phyloP scores from a whole-genome alignment of 768 basidiomycete species.

The Exsudoporus frostii region DNA sequence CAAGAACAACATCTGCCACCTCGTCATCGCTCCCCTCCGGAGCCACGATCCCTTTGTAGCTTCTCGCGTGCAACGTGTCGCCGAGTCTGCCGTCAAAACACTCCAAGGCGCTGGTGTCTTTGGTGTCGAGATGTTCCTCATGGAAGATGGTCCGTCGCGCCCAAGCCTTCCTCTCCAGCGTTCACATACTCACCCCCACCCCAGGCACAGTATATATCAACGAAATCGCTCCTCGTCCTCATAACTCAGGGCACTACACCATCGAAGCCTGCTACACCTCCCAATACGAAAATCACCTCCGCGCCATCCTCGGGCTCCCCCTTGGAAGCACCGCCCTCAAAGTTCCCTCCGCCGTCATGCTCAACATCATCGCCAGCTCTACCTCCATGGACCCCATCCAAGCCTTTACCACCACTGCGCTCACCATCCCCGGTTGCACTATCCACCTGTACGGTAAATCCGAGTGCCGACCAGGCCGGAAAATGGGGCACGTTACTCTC shows the following conservation, averaged over 20 bases:
- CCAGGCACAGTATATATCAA: conserved; percentile 81
- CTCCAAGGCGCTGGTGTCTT: conserved; percentile 91
- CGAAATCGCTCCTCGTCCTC: conserved; percentile 96
- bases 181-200: background rate
- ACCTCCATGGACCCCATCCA: conserved; percentile 60
- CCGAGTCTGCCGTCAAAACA: conserved; percentile 75
- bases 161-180: background rate
- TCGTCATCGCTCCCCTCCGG: conserved; percentile 87
- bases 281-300: conserved; percentile 96
- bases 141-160: conserved; percentile 63
- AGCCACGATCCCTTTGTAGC: conserved; percentile 52
- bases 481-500: conserved; percentile 97
- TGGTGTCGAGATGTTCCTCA: conserved; percentile 97
- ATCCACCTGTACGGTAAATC: conserved; percentile 95
- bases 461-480: conserved; percentile 84
- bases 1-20: conserved; percentile 88
- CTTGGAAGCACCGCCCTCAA: conserved; percentile 86
- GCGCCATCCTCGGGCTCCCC: conserved; percentile 86
- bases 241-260: conserved; percentile 98
- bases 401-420: conserved; percentile 52
- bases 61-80: conserved; percentile 62
- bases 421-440: conserved; percentile 68
- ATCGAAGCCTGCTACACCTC: conserved; percentile 97
- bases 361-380: conserved; percentile 90
- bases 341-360: conserved; percentile 85